Conservation (phyloP, 2,329 filamentous ascomycete genomes). For the Calonectria henricotiae region DNA sequence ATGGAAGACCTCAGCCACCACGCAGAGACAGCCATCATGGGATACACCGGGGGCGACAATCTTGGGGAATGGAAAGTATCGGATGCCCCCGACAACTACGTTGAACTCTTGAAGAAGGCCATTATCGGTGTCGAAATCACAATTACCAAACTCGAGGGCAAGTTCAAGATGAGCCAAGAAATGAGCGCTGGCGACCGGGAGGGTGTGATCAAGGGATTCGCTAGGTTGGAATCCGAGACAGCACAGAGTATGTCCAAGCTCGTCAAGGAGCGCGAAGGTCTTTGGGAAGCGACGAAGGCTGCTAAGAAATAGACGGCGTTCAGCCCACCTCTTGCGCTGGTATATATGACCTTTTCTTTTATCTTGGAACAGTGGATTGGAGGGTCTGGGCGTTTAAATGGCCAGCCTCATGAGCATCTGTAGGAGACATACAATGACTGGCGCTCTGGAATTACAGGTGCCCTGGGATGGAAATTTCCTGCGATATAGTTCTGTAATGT, state of each 20-base stretch:
- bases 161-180: slow-evolving; percentile 80
- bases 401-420: not conserved
- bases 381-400: not conserved
- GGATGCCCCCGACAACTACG: slow-evolving; percentile 72
- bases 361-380: not conserved
- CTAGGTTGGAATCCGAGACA: slow-evolving; percentile 54
- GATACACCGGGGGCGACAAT: slow-evolving; percentile 61
- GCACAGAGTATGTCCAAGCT: slow-evolving; percentile 55
- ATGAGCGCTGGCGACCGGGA: slow-evolving; percentile 67
- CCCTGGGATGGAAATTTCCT: too few species aligned
- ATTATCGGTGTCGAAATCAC: slow-evolving; percentile 76
- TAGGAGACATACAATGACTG: not conserved
- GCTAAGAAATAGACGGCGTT: not conserved
- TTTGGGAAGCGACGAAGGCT: slow-evolving; percentile 48
- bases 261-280: slow-evolving; percentile 54
- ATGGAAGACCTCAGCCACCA: slow-evolving; percentile 69
- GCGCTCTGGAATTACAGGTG: not conserved
- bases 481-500: too few species aligned
- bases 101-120: slow-evolving; percentile 71
- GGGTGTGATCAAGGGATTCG: slow-evolving; percentile 74
- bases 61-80: slow-evolving; percentile 69
- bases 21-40: slow-evolving; percentile 72
- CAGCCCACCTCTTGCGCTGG: too few species aligned
- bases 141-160: slow-evolving; percentile 71
- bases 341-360: too few species aligned